A percentile compares a stretch with the other conserved stretches of the same genome.
Evolutionary conservation across 805 yeast genomes (phyloP).

Genomic region (Teunomyces pallodes): DNA sequence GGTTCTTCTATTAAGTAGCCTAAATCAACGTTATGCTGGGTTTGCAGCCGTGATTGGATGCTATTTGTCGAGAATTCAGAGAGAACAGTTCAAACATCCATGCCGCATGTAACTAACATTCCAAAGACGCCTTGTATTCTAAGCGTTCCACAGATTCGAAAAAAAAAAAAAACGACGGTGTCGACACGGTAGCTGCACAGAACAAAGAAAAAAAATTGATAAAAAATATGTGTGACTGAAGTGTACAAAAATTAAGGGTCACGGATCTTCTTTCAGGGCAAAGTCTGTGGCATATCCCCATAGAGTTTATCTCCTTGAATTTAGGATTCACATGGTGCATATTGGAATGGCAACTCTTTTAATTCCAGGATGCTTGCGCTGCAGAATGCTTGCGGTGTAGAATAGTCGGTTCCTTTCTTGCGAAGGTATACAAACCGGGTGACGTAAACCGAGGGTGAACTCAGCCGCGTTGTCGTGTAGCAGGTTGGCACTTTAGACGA

Average conservation of each 20-base stretch:
- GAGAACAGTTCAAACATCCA: neutral
- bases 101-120: neutral
- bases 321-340: neutral
- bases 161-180: neutral
- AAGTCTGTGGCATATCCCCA: no score
- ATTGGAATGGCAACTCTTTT: neutral
- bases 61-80: neutral
- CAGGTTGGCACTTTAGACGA: neutral
- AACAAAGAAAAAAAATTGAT: neutral
- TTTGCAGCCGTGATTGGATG: neutral
- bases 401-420: neutral
- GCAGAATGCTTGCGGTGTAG: neutral
- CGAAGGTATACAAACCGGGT: neutral
- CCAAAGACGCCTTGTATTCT: neutral
- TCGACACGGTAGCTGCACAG: neutral
- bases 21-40: neutral
- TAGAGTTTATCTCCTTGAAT: no score
- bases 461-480: constrained; percentile 1
- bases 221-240: neutral
- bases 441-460: constrained; percentile 3
- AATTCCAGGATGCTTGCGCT: neutral
- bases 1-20: neutral
- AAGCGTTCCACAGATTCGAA: neutral
- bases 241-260: neutral
- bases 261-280: no score